These are phyloP conservation scores for Mollisiaceae sp. DNA, from an alignment of 2,329 filamentous ascomycete species.

Conservation along the genomic window DNA sequence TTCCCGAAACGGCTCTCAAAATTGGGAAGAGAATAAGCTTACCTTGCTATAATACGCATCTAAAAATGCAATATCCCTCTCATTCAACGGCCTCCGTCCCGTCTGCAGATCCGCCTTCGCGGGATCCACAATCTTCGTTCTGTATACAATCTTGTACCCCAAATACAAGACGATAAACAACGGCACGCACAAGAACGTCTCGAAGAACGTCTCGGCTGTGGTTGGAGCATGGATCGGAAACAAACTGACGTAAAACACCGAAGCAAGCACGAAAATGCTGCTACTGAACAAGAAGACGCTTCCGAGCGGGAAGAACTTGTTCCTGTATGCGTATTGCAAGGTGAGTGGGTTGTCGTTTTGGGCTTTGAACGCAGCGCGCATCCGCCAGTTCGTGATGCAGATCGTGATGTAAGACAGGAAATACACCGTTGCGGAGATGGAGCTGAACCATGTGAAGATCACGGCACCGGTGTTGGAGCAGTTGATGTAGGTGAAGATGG, in stretches of 20 bases:
- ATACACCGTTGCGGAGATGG: conserved; percentile 5
- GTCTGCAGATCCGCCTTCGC: conserved; percentile 6
- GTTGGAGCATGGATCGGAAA: conserved; percentile 7
- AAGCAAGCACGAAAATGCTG: conserved; percentile 8
- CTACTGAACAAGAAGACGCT: not conserved
- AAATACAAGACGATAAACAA: conserved; percentile 8
- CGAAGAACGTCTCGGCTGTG: not conserved
- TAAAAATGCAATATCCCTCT: conserved; percentile 10
- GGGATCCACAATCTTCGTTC: conserved; percentile 10
- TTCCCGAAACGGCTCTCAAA: too few species aligned
- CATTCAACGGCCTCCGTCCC: conserved; percentile 6
- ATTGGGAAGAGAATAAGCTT: too few species aligned
- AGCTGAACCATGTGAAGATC: conserved; percentile 9
- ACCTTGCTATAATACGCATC: conserved; percentile 5
- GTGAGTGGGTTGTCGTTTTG: conserved; percentile 12
- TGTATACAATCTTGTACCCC: conserved; percentile 8
- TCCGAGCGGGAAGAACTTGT: conserved; percentile 8
- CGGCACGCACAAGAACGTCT: conserved; percentile 13
- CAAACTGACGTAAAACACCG: conserved; percentile 1
- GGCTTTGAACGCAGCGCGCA: conserved; percentile 12
- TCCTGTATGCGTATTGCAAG: conserved; percentile 11
- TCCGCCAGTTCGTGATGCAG: conserved; percentile 10
- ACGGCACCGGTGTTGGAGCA: conserved; percentile 8
- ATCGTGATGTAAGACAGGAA: conserved; percentile 8
- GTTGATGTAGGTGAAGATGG: conserved; percentile 7